Conservation (phyloP, 1,284 basidiomycete species). For the Ustilago vetiveriae region DNA sequence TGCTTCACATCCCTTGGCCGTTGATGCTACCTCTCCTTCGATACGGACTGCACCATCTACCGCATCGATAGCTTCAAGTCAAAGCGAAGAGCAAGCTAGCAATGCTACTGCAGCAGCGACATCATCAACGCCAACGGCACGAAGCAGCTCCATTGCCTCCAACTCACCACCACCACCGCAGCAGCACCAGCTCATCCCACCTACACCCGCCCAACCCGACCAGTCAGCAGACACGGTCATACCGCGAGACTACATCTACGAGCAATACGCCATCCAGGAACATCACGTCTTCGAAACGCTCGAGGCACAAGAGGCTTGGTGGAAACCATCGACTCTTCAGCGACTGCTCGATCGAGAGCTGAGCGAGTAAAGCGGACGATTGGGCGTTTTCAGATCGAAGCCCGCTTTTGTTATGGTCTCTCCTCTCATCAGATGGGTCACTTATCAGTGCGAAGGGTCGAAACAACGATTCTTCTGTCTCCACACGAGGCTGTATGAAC, state of each 20-base stretch:
- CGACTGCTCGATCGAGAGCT: conserved; percentile 60
- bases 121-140: not conserved
- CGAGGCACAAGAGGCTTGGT: conserved; percentile 57
- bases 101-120: too few species aligned
- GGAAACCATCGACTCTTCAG: conserved; percentile 59
- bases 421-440: too few species aligned
- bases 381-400: too few species aligned
- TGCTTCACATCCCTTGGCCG: too few species aligned
- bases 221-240: conserved; percentile 4
- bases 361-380: conserved; percentile 10
- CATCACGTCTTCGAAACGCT: conserved; percentile 50
- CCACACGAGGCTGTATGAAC: too few species aligned
- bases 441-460: too few species aligned
- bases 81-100: not conserved
- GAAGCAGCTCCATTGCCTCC: not conserved
- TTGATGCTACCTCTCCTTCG: too few species aligned
- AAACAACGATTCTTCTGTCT: too few species aligned
- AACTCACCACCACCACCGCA: too few species aligned
- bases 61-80: not conserved
- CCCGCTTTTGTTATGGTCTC: too few species aligned
- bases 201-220: conserved; percentile 1
- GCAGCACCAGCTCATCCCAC: not conserved
- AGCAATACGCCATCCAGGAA: conserved; percentile 60
- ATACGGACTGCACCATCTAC: too few species aligned
- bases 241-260: conserved; percentile 60